These are phyloP conservation scores for Giardia muris DNA, from an alignment of 208 protist species.

Conservation along the genomic window DNA sequence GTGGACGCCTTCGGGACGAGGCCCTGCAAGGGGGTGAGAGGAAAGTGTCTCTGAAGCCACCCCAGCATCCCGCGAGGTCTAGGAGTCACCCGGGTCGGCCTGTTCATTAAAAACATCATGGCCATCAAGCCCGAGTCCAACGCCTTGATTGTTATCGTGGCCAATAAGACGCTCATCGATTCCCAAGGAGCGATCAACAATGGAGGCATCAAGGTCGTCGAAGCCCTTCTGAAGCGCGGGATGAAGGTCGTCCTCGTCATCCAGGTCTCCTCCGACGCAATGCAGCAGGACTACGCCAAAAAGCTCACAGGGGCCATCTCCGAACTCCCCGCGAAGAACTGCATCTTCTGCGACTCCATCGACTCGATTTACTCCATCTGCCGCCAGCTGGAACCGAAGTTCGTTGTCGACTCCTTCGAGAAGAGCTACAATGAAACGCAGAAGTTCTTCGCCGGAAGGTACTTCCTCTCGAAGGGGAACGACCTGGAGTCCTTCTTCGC, in stretches of 20 bases:
- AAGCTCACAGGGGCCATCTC: background rate
- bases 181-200: background rate
- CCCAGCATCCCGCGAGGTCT: too few species aligned
- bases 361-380: background rate
- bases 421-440: background rate
- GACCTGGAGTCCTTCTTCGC: background rate
- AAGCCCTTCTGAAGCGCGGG: background rate
- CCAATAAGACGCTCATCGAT: background rate
- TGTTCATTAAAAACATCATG: background rate
- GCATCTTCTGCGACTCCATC: background rate
- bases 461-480: background rate
- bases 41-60: too few species aligned
- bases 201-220: background rate
- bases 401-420: slow-evolving; percentile 1
- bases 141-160: background rate
- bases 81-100: too few species aligned
- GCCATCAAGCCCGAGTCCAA: background rate
- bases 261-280: background rate
- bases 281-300: background rate
- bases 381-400: background rate
- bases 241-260: background rate
- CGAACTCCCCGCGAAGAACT: background rate
- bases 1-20: too few species aligned
- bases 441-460: background rate
- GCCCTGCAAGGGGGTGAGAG: too few species aligned